Base-by-base conservation (phyloP, 345 rosid genomes). In the Conringia planisiliqua region DNA sequence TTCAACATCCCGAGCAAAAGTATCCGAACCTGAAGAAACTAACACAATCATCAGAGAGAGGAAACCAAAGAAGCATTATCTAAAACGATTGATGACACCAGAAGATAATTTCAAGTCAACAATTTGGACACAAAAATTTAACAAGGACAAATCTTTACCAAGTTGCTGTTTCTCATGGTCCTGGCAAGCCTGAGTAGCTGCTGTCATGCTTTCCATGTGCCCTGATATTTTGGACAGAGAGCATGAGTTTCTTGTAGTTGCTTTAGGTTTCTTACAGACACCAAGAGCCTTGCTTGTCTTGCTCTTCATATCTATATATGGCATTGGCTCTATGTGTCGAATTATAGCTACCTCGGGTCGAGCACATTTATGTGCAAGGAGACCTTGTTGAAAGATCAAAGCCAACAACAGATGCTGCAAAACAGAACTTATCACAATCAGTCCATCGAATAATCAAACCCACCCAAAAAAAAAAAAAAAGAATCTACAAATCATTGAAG, bases 231-330 rank as follows among this genome's bases (percentile, higher is more conserved):
- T 71, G 65, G 73, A 60, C 0, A 71, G 38, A 66, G 77, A 43
- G 65, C 20, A 59, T 2, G 77, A 63, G 3, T 10, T 58, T 71
- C 63, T 72, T 24, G 16, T 22, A 50, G 68, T 66, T 40, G 77
- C 6, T 66, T 72, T 78, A 59, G 43, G 81, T 72, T 78, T 78
- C 64, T 78, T 78, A 72, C 64, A 66, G 51, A 78, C 81, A 59
- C 81, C 81, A 51, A 78, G 81, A 78, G 55, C 59, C 51, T 78
- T 78, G 73, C 73, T 72, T 42, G 68, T 78, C 56, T 78, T 78
- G 73, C 77, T 72, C 70, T 78, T 78, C 81, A 78, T 78, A 67
- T 78, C 81, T 59, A 66, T 63, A 51, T 59, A 78, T 78, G 77
- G 81, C 81, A 78, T 78, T 78, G 66, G 77, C 81, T 66, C 81